Conservation (phyloP, 2,329 filamentous ascomycete species). For the Penicillium sp. region DNA sequence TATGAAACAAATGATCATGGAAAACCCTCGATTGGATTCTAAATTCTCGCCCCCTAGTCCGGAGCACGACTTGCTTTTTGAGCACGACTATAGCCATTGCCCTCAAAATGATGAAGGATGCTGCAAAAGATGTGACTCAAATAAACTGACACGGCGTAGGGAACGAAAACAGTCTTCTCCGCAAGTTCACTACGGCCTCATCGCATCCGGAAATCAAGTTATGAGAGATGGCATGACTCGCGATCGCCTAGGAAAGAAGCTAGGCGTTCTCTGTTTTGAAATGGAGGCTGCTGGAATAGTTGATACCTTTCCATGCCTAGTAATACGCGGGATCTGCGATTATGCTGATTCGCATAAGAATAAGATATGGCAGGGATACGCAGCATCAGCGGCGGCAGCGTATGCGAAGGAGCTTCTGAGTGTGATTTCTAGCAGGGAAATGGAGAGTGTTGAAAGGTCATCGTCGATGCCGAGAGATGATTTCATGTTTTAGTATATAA, state of each 20-base stretch:
- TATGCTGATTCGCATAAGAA: conserved; percentile 32
- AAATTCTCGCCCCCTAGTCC: not conserved
- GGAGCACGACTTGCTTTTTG: not conserved
- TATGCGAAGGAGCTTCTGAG: conserved; percentile 13
- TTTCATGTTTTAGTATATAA: too few relatives aligned
- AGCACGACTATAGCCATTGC: not conserved
- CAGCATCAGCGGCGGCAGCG: conserved; percentile 12
- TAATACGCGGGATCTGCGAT: conserved; percentile 28
- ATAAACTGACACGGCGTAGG: not conserved
- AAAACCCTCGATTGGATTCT: not conserved
- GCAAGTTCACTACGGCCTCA: conserved; percentile 10
- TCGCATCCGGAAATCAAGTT: conserved; percentile 11
- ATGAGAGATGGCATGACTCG: conserved; percentile 12
- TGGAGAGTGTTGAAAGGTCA: too few relatives aligned
- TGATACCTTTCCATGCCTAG: conserved; percentile 31
- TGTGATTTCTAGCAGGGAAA: not conserved
- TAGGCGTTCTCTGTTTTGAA: conserved; percentile 9
- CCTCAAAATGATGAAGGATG: not conserved
- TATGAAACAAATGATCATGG: not conserved
- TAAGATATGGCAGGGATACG: conserved; percentile 29
- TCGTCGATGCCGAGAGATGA: too few relatives aligned
- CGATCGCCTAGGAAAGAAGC: conserved; percentile 12
- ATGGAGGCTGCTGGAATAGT: too few relatives aligned
- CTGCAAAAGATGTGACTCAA: not conserved
- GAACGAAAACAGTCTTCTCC: conserved; percentile 2